Evolutionary conservation across 2,329 filamentous ascomycete genomes (phyloP), one percentile per base, ranked within the genome.

Genomic region (Didymella glomerata): DNA sequence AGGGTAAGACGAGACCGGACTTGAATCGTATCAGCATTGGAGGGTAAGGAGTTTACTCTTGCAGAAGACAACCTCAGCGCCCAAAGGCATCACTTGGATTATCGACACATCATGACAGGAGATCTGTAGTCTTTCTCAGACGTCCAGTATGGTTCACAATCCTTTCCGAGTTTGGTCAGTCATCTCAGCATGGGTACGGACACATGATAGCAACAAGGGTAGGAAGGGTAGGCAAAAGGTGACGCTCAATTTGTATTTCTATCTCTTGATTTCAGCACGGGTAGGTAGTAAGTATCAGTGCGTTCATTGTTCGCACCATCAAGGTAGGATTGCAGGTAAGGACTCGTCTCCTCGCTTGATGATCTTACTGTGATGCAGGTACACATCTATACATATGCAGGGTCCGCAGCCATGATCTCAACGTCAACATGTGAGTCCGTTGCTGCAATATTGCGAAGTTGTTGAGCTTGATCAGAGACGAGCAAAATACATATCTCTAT

Each of bases 1-100:
- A 75, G 73, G 73, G 74, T 77, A 76, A 76, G 75, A 72, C 60
- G 65, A 62, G 60, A 64, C n/a, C n/a, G n/a, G n/a, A n/a, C n/a
- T n/a, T n/a, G n/a, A n/a, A n/a, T n/a, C n/a, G n/a, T n/a, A n/a
- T n/a, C n/a, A n/a, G n/a, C n/a, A n/a, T n/a, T n/a, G n/a, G n/a
- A n/a, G n/a, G n/a, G n/a, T n/a, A n/a, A n/a, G n/a, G n/a, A n/a
- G n/a, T n/a, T n/a, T n/a, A n/a, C n/a, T n/a, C n/a, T n/a, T n/a
- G n/a, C n/a, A n/a, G n/a, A n/a, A n/a, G n/a, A n/a, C n/a, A n/a
- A n/a, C n/a, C n/a, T n/a, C n/a, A n/a, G n/a, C n/a, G n/a, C n/a
- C n/a, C n/a, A n/a, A n/a, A n/a, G n/a, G n/a, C n/a, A n/a, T n/a
- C n/a, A n/a, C n/a, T n/a, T 40, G 36, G 36, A 6, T 36, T 20